A percentile compares a stretch with the other conserved stretches of the same genome.
These are phyloP conservation scores for Vicia villosa DNA, from an alignment of 306 rosid species.

Conservation along the genomic window DNA sequence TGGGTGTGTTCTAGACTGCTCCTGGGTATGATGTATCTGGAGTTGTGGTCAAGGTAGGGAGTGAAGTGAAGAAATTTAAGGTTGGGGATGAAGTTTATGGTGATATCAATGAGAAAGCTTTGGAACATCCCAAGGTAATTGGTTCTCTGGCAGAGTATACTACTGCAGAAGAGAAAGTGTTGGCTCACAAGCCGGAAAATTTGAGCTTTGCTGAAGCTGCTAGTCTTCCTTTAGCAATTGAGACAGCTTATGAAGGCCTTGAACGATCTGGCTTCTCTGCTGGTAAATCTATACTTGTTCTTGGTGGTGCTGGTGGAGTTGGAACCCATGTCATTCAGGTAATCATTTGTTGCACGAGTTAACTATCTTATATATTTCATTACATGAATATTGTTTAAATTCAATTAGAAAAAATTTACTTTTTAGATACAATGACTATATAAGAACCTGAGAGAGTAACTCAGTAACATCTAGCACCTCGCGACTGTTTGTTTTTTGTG, in stretches of 20 bases:
- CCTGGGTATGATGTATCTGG: slow-evolving; percentile 26
- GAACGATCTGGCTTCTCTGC: neutral
- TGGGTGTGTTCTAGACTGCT: slow-evolving; percentile 14
- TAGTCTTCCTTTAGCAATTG: slow-evolving; percentile 25
- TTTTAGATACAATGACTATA: too few relatives aligned
- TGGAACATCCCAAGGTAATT: slow-evolving; percentile 11
- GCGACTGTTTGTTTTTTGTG: too few relatives aligned
- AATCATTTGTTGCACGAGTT: neutral
- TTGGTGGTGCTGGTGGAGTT: slow-evolving; percentile 29
- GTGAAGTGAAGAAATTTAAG: slow-evolving; percentile 17
- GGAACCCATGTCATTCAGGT: slow-evolving; percentile 19
- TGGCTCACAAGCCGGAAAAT: slow-evolving; percentile 15
- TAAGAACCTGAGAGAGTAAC: too few relatives aligned
- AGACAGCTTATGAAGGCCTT: slow-evolving; percentile 25
- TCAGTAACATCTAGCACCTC: too few relatives aligned
- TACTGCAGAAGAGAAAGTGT: slow-evolving; percentile 4
- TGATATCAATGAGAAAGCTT: neutral
- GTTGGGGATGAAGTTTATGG: slow-evolving; percentile 19
- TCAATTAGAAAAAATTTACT: too few relatives aligned
- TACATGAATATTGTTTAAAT: too few relatives aligned
- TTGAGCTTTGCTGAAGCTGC: slow-evolving; percentile 14
- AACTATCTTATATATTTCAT: too few relatives aligned
- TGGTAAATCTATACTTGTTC: slow-evolving; percentile 20
- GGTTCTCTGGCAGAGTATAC: slow-evolving; percentile 25
- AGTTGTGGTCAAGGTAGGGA: slow-evolving; percentile 20